Conservation (phyloP, 495 filamentous ascomycete species). For the Penicillium riverlandense region DNA sequence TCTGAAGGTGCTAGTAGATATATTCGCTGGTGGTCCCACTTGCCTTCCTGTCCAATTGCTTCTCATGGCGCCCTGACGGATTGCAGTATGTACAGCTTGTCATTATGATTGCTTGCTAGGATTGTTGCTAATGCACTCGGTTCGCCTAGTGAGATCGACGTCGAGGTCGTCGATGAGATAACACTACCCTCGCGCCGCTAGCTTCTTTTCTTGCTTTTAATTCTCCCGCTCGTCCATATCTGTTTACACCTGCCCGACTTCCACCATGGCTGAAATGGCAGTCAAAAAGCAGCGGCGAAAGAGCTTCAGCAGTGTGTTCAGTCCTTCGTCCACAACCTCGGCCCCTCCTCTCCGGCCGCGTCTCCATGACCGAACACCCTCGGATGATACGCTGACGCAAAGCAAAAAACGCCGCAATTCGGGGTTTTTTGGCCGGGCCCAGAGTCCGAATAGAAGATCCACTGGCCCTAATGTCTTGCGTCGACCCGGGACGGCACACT, state of each 20-base stretch:
- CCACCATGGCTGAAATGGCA: constrained; percentile 33
- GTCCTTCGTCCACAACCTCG: constrained; percentile 21
- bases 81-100: constrained; percentile 24
- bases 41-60: constrained; percentile 12
- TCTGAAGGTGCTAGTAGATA: neutral
- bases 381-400: constrained; percentile 26
- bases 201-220: neutral
- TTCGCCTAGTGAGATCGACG: constrained; percentile 23
- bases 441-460: constrained; percentile 13
- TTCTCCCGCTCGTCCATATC: constrained; percentile 2
- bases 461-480: constrained; percentile 17
- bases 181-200: constrained; percentile 9
- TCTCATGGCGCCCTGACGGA: constrained; percentile 30
- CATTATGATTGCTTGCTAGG: constrained; percentile 2
- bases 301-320: constrained; percentile 33
- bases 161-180: constrained; percentile 28
- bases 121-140: constrained; percentile 3
- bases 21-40: constrained; percentile 1
- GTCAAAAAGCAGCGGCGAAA: constrained; percentile 39
- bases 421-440: constrained; percentile 33
- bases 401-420: constrained; percentile 41
- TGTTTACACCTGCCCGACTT: neutral
- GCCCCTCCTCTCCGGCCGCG: constrained; percentile 10
- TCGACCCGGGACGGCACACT: constrained; percentile 24
- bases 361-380: constrained; percentile 30